Percentiles rank a stretch among this genome's conserved stretches.
Evolutionary conservation across 2,329 filamentous ascomycete genomes (phyloP).

Genomic region (Pseudogymnoascus sp.): DNA sequence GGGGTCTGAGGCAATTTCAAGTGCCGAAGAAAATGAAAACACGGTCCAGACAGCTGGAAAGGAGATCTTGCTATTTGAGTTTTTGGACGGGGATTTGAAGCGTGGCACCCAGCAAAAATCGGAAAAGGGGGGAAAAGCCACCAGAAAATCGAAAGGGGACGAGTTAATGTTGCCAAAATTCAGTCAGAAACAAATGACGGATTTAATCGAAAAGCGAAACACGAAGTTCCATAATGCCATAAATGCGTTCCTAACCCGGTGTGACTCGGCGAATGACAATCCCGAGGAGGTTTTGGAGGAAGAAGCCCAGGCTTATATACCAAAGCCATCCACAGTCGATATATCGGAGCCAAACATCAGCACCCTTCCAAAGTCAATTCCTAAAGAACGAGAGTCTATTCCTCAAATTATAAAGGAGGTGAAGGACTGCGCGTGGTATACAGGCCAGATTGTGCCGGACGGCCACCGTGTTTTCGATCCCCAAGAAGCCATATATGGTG

Average conservation of each 20-base stretch:
- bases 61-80: conserved; percentile 84
- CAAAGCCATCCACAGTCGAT: conserved; percentile 42
- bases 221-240: conserved; percentile 72
- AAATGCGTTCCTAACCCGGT: conserved; percentile 68
- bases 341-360: conserved; percentile 28
- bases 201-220: conserved; percentile 83
- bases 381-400: conserved; percentile 70
- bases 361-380: conserved; percentile 61
- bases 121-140: conserved; percentile 61
- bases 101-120: conserved; percentile 59
- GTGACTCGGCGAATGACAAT: conserved; percentile 56
- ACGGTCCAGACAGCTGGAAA: conserved; percentile 33
- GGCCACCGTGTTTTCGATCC: conserved; percentile 87
- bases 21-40: conserved; percentile 25
- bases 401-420: conserved; percentile 80
- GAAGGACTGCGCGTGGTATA: conserved; percentile 78
- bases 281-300: conserved; percentile 57
- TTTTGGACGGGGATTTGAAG: conserved; percentile 84
- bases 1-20: conserved; percentile 28
- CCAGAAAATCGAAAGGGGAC: conserved; percentile 63
- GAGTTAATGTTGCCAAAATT: conserved; percentile 86
- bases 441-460: conserved; percentile 83
- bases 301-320: conserved; percentile 54
- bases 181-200: conserved; percentile 86
- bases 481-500: conserved; percentile 72